Evolutionary conservation across 208 protist genomes (phyloP).

Genomic region (Zelonia costaricensis): DNA sequence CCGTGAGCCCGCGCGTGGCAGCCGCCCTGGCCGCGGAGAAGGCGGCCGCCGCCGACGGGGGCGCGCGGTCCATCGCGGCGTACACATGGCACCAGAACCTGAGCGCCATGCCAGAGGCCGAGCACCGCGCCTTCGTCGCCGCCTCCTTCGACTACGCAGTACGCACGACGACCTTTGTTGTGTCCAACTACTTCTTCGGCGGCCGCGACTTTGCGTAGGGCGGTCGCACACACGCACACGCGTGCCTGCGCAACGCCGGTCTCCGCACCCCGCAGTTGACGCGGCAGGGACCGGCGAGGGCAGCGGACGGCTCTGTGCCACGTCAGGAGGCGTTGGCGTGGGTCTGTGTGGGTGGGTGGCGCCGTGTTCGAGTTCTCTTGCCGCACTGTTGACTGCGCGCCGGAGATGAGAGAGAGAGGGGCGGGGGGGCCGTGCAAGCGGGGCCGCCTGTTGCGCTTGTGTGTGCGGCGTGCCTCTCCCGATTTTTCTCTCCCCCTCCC

Average conservation of each 20-base stretch:
- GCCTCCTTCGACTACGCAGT: slow-evolving; percentile 57
- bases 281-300: no score
- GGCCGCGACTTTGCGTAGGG: slow-evolving; percentile 23
- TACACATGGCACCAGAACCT: slow-evolving; percentile 59
- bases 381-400: no score
- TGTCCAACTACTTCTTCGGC: slow-evolving; percentile 69
- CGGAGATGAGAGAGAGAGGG: no score
- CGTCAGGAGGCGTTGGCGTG: no score
- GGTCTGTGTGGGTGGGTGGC: no score
- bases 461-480: no score
- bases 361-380: no score
- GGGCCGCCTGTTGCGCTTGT: no score
- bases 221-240: neutral
- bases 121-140: slow-evolving; percentile 40
- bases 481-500: no score
- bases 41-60: neutral
- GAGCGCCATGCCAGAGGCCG: slow-evolving; percentile 34
- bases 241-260: no score
- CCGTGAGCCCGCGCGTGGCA: slow-evolving; percentile 20
- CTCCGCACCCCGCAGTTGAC: slow-evolving; percentile 4
- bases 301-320: no score
- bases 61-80: slow-evolving; percentile 8
- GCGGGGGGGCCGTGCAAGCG: no score
- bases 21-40: neutral
- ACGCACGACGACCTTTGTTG: slow-evolving; percentile 46